A percentile compares a stretch with the other conserved stretches of the same genome.
These are phyloP conservation scores for Pythium biforme DNA, from an alignment of 352 stramenopile genomes.

Conservation along the genomic window DNA sequence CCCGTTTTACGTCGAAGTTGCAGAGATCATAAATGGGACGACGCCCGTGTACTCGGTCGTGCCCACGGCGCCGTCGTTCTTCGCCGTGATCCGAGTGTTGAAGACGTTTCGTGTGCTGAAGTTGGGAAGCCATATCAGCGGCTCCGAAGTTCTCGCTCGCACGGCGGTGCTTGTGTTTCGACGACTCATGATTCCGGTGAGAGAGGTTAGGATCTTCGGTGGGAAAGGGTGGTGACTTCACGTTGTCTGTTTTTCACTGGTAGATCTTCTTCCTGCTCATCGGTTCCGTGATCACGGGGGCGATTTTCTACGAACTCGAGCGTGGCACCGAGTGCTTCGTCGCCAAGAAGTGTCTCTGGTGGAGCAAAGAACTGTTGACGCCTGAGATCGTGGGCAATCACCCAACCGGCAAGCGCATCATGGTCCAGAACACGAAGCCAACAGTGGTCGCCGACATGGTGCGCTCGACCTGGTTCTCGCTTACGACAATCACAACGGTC, in stretches of 20 bases:
- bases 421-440: slow-evolving; percentile 54
- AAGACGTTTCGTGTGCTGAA: slow-evolving; percentile 81
- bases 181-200: too few species aligned
- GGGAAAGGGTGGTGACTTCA: too few species aligned
- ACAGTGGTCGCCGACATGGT: slow-evolving; percentile 68
- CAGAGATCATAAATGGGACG: too few species aligned
- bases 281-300: slow-evolving; percentile 57
- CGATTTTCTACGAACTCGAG: slow-evolving; percentile 75
- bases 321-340: slow-evolving; percentile 68
- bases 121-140: slow-evolving; percentile 63
- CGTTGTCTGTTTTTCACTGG: neutral
- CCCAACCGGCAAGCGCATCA: slow-evolving; percentile 53
- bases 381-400: slow-evolving; percentile 34
- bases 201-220: too few species aligned
- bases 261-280: slow-evolving; percentile 79
- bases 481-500: slow-evolving; percentile 66
- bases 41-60: slow-evolving; percentile 62
- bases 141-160: slow-evolving; percentile 53
- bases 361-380: slow-evolving; percentile 53
- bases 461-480: slow-evolving; percentile 68
- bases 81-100: slow-evolving; percentile 63
- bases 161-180: too few species aligned
- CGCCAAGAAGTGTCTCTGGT: slow-evolving; percentile 54
- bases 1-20: slow-evolving; percentile 64
- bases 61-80: slow-evolving; percentile 54